Percentiles rank a stretch among this genome's conserved stretches.
Evolutionary conservation across 345 rosid species (phyloP).

Genomic region (Zanthoxylum bungeanum): DNA sequence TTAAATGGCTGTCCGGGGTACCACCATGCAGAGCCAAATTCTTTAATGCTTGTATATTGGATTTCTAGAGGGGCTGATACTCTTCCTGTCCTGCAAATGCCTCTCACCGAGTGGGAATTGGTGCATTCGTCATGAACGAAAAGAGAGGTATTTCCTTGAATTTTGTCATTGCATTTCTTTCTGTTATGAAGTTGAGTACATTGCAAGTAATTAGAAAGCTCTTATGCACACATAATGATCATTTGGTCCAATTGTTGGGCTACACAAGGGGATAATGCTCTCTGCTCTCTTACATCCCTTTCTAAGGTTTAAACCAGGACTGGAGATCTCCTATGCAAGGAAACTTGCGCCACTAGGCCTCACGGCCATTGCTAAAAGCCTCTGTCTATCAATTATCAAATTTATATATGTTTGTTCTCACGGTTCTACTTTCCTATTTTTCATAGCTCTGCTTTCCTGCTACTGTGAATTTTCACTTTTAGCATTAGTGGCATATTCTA

Average conservation of each 20-base stretch:
- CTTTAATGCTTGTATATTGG: too few relatives aligned
- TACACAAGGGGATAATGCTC: neutral
- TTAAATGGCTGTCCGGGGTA: conserved; percentile 50
- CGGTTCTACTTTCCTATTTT: neutral
- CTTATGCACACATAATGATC: neutral
- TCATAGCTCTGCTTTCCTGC: neutral
- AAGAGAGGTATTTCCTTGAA: too few relatives aligned
- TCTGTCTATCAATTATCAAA: too few relatives aligned
- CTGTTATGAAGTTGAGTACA: neutral
- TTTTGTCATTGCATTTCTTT: too few relatives aligned
- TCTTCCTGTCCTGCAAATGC: conserved; percentile 90
- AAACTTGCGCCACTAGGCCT: too few relatives aligned
- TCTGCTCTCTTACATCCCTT: neutral
- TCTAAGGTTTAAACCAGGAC: neutral
- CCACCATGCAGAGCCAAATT: conserved; percentile 97
- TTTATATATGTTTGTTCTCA: neutral
- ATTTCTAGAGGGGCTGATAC: conserved; percentile 56
- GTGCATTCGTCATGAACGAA: too few relatives aligned
- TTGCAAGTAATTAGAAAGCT: neutral
- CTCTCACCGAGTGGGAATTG: conserved; percentile 80
- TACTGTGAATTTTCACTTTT: neutral
- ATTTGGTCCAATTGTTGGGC: neutral
- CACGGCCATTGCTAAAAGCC: neutral
- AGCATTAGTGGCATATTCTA: neutral
- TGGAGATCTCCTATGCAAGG: too few relatives aligned